These are phyloP conservation scores for Acanthamoeba polyphaga DNA, from an alignment of 208 protist genomes.

Conservation along the genomic window DNA sequence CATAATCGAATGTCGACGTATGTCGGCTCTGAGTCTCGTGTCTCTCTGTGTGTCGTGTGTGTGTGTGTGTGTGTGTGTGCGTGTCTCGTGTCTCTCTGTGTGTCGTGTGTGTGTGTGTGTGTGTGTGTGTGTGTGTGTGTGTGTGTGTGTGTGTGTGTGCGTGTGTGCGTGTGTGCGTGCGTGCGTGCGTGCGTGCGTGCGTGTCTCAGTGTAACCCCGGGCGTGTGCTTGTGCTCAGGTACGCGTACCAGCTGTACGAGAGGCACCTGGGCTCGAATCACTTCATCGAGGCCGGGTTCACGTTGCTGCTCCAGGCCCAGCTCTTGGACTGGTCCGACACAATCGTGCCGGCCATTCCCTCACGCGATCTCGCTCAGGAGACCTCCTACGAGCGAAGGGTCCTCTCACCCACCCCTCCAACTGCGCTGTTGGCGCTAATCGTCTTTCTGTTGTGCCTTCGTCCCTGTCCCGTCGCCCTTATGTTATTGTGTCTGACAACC, in stretches of 20 bases:
- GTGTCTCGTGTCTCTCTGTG: not conserved
- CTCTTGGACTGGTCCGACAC: conserved; percentile 79
- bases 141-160: no score
- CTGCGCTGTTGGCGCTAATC: no score
- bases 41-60: no score
- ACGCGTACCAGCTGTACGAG: conserved; percentile 47
- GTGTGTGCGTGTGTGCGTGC: no score
- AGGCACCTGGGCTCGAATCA: not conserved
- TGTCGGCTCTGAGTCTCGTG: no score
- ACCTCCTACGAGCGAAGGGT: conserved; percentile 71
- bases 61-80: not conserved
- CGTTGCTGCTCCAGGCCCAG: conserved; percentile 81
- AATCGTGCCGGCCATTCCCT: not conserved
- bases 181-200: no score
- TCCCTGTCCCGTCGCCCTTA: no score
- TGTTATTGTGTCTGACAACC: no score
- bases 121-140: no score
- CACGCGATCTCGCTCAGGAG: not conserved
- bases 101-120: not conserved
- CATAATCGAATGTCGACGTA: no score
- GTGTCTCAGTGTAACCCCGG: not conserved
- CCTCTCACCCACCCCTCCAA: no score
- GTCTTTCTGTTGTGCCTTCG: no score
- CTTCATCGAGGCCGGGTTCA: conserved; percentile 82
- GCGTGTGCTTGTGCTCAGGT: not conserved